Evolutionary conservation across 352 stramenopile species (phyloP).

Genomic region (Phytopythium delawarense): DNA sequence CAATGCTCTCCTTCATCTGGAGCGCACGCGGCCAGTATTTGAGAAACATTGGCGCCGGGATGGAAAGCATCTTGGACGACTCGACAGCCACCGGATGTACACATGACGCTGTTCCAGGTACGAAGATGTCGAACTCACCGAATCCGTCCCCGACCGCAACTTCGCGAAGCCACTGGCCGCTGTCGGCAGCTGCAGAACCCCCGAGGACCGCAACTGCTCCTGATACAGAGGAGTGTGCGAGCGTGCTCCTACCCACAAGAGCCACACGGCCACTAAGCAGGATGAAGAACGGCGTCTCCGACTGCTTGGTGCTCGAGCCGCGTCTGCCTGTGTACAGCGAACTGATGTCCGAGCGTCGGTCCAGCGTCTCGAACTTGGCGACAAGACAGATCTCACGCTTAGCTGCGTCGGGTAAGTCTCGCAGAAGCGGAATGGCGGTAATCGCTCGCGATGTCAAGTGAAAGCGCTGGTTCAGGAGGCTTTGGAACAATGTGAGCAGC

Average conservation of each 20-base stretch:
- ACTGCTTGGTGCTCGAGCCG: constrained; percentile 12
- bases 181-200: neutral
- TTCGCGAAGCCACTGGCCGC: constrained; percentile 33
- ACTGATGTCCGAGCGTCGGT: constrained; percentile 29
- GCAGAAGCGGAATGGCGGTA: constrained; percentile 40
- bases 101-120: constrained; percentile 27
- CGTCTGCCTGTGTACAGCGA: constrained; percentile 31
- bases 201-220: neutral
- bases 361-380: constrained; percentile 53
- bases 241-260: constrained; percentile 29
- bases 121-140: constrained; percentile 60
- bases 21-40: constrained; percentile 33
- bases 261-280: constrained; percentile 42
- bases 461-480: constrained; percentile 63
- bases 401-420: constrained; percentile 27
- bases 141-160: constrained; percentile 38
- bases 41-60: constrained; percentile 40
- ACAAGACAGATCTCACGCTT: constrained; percentile 44
- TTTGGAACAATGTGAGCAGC: constrained; percentile 61
- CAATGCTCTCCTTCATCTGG: constrained; percentile 33
- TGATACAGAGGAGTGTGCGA: constrained; percentile 1
- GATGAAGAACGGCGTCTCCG: constrained; percentile 37
- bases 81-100: constrained; percentile 45
- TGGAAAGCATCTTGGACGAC: constrained; percentile 45
- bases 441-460: constrained; percentile 54